Base-by-base conservation (phyloP, 2,329 filamentous ascomycete species). In the Diaporthe longicolla region DNA sequence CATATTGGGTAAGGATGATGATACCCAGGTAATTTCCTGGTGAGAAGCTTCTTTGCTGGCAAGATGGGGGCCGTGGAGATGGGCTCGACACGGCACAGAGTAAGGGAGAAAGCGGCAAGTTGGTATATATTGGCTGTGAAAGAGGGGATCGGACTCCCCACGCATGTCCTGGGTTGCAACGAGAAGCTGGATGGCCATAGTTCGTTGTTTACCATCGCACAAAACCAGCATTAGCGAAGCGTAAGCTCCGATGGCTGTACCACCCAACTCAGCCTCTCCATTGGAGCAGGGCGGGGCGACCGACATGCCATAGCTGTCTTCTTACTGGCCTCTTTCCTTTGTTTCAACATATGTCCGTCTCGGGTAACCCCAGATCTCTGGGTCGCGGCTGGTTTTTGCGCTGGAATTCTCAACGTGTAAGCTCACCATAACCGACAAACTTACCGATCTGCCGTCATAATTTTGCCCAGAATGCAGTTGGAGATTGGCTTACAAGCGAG, bases 271-370 rank as follows among this genome's bases (percentile, higher is more conserved):
- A 61, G 45, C 57, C n/a, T 71, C 17, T n/a, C 32, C n/a, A 61
- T 71, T 71, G 69, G 48, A 71, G 37, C 45, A 52, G 45, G 57
- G 55, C 57, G 69, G 69, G 50, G 58, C 45, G 69, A 48, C 63
- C 57, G 69, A n/a, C 24, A 24, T 63, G 54, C 40, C 57, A 43
- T 71, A n/a, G 57, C 45, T 52, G 63, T 45, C 8, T 9, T 63
- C n/a, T 63, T 17, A 63, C 57, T 71, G 57, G 57, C n/a, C 21
- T 37, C 43, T 54, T 43, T 26, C 24, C 24, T 24, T 50, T 50
- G 57, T 61, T 45, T 70, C 69, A 59, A 59, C 69, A 61, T 40
- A 71, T 52, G 69, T 71, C 69, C 69, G 69, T 63, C 69, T 63
- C 57, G 69, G 69, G 57, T 71, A 54, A 71, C 69, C 57, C 29